These are phyloP conservation scores for Fusarium verticillioides DNA, from an alignment of 2,329 filamentous ascomycete species.

Conservation along the genomic window DNA sequence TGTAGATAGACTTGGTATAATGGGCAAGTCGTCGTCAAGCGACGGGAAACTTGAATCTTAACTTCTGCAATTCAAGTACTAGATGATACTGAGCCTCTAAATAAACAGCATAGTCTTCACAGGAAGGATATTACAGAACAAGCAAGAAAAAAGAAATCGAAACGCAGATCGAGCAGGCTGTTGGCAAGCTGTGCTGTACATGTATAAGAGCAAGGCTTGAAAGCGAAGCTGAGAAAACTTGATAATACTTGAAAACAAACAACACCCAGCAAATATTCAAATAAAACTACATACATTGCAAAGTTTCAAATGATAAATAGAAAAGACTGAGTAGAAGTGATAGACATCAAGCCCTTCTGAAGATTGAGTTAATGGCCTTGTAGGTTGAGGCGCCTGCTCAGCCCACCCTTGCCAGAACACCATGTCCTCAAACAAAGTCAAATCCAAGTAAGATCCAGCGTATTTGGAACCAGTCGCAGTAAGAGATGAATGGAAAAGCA, in stretches of 20 bases:
- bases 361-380: background rate
- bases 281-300: background rate
- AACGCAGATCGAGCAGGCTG: background rate
- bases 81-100: background rate
- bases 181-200: background rate
- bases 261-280: background rate
- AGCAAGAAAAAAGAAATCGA: background rate
- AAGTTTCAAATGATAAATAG: background rate
- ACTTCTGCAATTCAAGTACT: background rate
- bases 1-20: background rate
- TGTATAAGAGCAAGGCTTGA: background rate
- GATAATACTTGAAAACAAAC: background rate
- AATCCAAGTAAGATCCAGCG: too few species aligned
- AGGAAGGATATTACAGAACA: background rate
- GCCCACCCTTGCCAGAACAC: background rate
- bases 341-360: background rate
- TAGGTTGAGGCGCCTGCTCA: background rate
- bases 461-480: background rate
- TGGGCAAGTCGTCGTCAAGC: too few species aligned
- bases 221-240: background rate
- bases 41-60: background rate
- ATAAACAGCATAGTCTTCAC: background rate
- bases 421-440: background rate
- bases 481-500: background rate
- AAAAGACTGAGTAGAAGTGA: background rate